Evolutionary conservation across 2,329 filamentous ascomycete species (phyloP), one percentile per base, ranked within the genome.

Genomic region (Samsoniella hepiali): DNA sequence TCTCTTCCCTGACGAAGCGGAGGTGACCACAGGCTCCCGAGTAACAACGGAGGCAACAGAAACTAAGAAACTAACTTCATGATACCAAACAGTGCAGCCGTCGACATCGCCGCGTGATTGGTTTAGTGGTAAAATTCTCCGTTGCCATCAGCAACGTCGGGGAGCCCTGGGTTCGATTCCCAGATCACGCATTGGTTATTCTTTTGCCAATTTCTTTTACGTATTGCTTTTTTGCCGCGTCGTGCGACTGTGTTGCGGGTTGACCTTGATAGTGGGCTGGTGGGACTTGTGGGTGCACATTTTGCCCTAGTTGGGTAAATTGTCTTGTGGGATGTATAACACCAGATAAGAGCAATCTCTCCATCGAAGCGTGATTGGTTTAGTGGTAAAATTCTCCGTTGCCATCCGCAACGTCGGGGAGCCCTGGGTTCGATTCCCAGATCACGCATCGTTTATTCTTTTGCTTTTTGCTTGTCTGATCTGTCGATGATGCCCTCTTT

Each of bases 121-220:
- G 67, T 68, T 68, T 67, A 68, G 66, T 68, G 66, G 66, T 68
- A 68, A 67, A 68, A 68, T 68, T 65, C 66, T 65, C 63, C 66
- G 66, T 68, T 68, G 66, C 66, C 66, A 68, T 68, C 65, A 9
- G 61, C 61, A 63, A 57, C 61, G 45, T 63, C 61, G 61, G 54
- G 53, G 61, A 57, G 61, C 66, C 66, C 66, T 65, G 66, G 66
- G 66, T 68, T 68, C 66, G 66, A 68, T 68, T 68, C 66, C 66
- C 66, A 65, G 66, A 67, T 65, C 63, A 68, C 66, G 66, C 66
- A 68, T n/a, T 55, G 45, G 9, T 40, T 27, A 27, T 57, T 50
- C n/a, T 64, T 59, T 62, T 61, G 58, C 49, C 15, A 47, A 47
- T 55, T 58, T 55, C 32, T 55, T 58, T 55, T 36, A 3, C 29